Evolutionary conservation across 352 stramenopile genomes (phyloP).

Genomic region (Phytophthora brassicae): DNA sequence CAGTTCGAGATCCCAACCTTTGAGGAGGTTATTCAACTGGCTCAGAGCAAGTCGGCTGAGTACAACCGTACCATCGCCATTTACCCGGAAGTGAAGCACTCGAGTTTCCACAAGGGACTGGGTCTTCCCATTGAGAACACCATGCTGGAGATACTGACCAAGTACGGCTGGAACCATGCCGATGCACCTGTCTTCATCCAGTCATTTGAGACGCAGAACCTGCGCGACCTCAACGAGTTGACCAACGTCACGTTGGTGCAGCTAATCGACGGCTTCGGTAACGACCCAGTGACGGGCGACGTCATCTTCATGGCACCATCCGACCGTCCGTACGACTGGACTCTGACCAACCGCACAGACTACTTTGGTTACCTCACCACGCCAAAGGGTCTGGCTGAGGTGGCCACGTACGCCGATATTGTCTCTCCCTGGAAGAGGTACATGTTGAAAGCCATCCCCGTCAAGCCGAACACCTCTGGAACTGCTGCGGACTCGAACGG

Average conservation of each 20-base stretch:
- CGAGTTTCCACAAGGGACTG: slow-evolving; percentile 68
- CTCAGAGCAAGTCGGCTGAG: slow-evolving; percentile 63
- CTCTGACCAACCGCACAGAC: slow-evolving; percentile 48
- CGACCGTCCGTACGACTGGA: slow-evolving; percentile 70
- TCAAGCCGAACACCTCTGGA: slow-evolving; percentile 41
- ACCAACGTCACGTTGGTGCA: slow-evolving; percentile 82
- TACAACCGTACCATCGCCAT: slow-evolving; percentile 73
- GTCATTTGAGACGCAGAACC: slow-evolving; percentile 77
- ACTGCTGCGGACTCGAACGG: slow-evolving; percentile 62
- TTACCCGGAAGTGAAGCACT: slow-evolving; percentile 90
- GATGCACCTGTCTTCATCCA: slow-evolving; percentile 72
- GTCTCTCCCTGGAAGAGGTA: slow-evolving; percentile 87
- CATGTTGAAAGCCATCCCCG: slow-evolving; percentile 53
- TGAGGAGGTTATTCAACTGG: slow-evolving; percentile 85
- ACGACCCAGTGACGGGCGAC: slow-evolving; percentile 56
- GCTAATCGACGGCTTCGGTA: slow-evolving; percentile 65
- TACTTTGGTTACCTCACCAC: slow-evolving; percentile 61
- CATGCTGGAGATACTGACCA: slow-evolving; percentile 68
- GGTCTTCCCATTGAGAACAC: slow-evolving; percentile 78
- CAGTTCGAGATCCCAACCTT: slow-evolving; percentile 90
- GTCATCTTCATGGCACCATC: slow-evolving; percentile 47
- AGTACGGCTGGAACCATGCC: slow-evolving; percentile 66
- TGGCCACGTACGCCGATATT: slow-evolving; percentile 64
- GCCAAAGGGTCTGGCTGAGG: slow-evolving; percentile 55
- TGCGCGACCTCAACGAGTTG: slow-evolving; percentile 61